Evolutionary conservation across 176 grass and related monocot species (phyloP).

Genomic region (Olyra latifolia): DNA sequence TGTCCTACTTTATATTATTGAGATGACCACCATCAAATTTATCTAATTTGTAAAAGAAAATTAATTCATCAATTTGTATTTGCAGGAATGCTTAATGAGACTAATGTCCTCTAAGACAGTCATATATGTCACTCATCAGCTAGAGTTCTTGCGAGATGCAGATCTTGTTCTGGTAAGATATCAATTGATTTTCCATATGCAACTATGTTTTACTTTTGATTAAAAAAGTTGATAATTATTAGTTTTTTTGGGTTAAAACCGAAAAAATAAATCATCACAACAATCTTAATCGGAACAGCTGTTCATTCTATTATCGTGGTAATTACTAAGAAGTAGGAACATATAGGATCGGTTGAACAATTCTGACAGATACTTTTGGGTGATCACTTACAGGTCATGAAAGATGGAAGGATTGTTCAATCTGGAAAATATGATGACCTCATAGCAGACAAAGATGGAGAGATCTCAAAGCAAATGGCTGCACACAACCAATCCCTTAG

Average conservation of each 20-base stretch:
- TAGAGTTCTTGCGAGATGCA: slow-evolving; percentile 73
- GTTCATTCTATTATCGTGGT: background rate
- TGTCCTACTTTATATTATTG: background rate
- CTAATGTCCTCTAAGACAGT: slow-evolving; percentile 73
- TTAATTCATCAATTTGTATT: slow-evolving; percentile 7
- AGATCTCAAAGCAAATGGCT: slow-evolving; percentile 66
- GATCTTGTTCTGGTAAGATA: slow-evolving; percentile 85
- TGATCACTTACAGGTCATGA: slow-evolving; percentile 64
- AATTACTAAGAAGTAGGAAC: slow-evolving; percentile 23
- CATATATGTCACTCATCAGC: slow-evolving; percentile 85
- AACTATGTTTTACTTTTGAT: slow-evolving; percentile 2
- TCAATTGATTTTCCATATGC: background rate
- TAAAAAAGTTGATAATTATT: background rate
- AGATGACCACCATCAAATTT: background rate
- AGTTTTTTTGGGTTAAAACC: background rate
- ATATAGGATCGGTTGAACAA: background rate
- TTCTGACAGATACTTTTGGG: slow-evolving; percentile 4
- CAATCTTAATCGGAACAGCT: slow-evolving; percentile 2
- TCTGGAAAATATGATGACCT: slow-evolving; percentile 83
- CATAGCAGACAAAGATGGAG: slow-evolving; percentile 50
- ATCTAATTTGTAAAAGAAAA: slow-evolving; percentile 8
- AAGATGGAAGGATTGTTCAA: slow-evolving; percentile 80
- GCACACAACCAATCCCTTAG: slow-evolving; percentile 69
- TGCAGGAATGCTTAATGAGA: slow-evolving; percentile 81
- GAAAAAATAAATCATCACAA: background rate